A percentile compares a stretch with the other conserved stretches of the same genome.
Evolutionary conservation across 139 green algal species (phyloP).

Genomic region (Closterium sp.): DNA sequence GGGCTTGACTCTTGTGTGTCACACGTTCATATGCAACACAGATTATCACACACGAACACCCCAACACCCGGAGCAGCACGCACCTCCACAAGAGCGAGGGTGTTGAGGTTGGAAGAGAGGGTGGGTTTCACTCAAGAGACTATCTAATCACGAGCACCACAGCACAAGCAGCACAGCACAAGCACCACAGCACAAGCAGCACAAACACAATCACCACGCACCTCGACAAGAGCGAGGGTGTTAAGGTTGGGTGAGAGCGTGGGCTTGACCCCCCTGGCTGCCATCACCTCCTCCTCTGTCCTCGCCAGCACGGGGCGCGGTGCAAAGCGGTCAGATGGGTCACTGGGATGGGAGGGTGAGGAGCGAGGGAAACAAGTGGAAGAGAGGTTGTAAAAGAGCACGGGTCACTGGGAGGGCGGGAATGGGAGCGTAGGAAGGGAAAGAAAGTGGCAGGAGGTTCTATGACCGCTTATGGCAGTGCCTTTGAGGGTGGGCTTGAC

Average conservation of each 20-base stretch:
- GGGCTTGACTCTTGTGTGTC: constrained; percentile 85
- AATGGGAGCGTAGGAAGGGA: no score
- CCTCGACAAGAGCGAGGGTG: constrained; percentile 79
- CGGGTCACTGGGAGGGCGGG: no score
- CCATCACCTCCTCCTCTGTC: constrained; percentile 79
- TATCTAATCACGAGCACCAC: no score
- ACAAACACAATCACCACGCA: neutral
- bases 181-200: no score
- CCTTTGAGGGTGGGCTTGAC: no score
- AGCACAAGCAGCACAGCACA: no score
- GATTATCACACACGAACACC: no score
- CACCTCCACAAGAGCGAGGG: constrained; percentile 77
- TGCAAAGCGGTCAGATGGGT: neutral
- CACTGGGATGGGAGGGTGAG: neutral
- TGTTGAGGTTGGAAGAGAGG: constrained; percentile 85
- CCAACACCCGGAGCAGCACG: no score
- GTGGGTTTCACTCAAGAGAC: constrained; percentile 95
- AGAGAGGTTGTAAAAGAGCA: no score
- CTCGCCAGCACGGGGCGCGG: neutral
- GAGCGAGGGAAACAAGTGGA: neutral
- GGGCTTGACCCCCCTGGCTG: constrained; percentile 89
- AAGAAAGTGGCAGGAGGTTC: no score
- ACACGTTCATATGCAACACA: no score
- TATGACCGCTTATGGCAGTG: no score
- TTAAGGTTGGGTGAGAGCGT: constrained; percentile 87